These are phyloP conservation scores for Avena eriantha DNA, from an alignment of 176 grass and related monocot species.

Conservation along the genomic window DNA sequence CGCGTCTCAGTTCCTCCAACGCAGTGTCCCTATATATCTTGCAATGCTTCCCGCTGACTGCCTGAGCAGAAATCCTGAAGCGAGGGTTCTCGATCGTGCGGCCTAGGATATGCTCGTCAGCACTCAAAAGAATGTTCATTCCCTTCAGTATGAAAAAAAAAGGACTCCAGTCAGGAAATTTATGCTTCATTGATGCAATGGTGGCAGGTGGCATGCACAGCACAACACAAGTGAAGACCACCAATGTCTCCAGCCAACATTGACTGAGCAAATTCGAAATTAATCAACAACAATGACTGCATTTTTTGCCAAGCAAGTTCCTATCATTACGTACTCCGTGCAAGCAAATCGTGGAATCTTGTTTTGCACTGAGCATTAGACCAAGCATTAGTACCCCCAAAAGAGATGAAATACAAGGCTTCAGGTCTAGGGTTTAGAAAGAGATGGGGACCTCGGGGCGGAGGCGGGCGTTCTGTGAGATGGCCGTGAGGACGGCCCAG, in stretches of 20 bases:
- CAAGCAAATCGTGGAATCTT: not conserved
- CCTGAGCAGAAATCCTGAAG: conserved; percentile 55
- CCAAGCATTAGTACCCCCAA: not conserved
- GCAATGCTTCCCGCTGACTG: conserved; percentile 77
- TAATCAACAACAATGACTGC: not conserved
- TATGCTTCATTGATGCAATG: conserved; percentile 9
- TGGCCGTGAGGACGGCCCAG: conserved; percentile 87
- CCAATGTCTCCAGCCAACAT: not conserved
- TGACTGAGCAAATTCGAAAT: not conserved
- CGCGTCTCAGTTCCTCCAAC: conserved; percentile 41
- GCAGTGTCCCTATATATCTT: conserved; percentile 74
- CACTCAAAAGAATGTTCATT: conserved; percentile 85
- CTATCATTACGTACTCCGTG: not conserved
- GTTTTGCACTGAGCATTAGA: not conserved
- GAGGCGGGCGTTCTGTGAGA: conserved; percentile 81
- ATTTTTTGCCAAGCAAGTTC: not conserved
- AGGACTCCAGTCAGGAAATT: conserved; percentile 41
- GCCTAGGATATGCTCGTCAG: conserved; percentile 74
- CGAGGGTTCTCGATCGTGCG: conserved; percentile 49
- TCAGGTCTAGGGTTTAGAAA: conserved; percentile 55
- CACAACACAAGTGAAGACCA: conserved; percentile 1
- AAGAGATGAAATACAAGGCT: not conserved
- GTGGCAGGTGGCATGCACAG: not conserved
- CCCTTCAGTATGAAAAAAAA: conserved; percentile 53
- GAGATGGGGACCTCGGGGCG: conserved; percentile 64